Base-by-base conservation (phyloP, 192 early-diverging fungal species). In the Coemansia sp. region DNA sequence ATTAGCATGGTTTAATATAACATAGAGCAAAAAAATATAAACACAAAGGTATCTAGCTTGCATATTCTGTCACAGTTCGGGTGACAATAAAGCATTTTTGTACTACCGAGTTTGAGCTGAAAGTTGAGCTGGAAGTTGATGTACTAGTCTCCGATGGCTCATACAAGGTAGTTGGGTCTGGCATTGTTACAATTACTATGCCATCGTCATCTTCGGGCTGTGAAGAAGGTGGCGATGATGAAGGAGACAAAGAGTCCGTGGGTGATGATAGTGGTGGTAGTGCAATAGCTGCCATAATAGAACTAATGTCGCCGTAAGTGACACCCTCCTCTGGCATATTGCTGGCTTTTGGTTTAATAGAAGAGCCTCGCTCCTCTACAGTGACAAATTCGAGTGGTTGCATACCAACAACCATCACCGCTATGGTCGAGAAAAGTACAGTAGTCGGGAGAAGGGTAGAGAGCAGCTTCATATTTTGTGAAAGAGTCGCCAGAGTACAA, bases 201-300 rank as follows among this genome's bases (percentile, higher is more conserved):
- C 55, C 55, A 17, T 58, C 29, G n/a, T 36, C 31, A 1, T 36
- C 31, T 17, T 58, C 55, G 1, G 12, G 29, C 27, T 29, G 22
- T 0, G 55, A 55, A 27, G 51, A 55, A 55, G 10, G 15, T 34
- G 19, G 46, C 46, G 46, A 50, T 19, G 46, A 19, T 15, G 45
- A 42, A 15, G 41, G 42, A 1, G 42, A 50, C 2, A 20, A 22
- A 9, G 46, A 22, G 19, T 42, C 41, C 4, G 46, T 50, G n/a
- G 46, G 46, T 8, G 46, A 34, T 58, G 31, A 15, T 5, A n/a
- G 31, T 10, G 11, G 51, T 7, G 29, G 55, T 7, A 58, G 53
- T 0, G 61, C 61, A 22, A 70, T 76, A 7, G 39, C 68, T 2
- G 24, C 32, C 68, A 76, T 76, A 8, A 74, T 68, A 9, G 45